Evolutionary conservation across 176 grass and related monocot species (phyloP).

Genomic region (Tuctoria greenei): DNA sequence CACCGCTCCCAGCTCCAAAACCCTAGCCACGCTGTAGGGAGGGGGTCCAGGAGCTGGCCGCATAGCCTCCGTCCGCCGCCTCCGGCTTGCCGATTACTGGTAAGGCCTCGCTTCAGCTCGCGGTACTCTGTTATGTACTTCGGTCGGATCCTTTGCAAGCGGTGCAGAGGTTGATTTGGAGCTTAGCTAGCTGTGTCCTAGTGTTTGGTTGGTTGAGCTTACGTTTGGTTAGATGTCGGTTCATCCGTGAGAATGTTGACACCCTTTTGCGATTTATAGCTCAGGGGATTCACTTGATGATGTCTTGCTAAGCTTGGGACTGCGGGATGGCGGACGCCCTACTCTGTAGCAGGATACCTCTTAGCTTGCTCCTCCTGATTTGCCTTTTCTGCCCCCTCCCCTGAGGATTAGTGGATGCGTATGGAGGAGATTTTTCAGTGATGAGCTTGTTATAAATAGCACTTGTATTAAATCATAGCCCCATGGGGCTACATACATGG

Average conservation of each 20-base stretch:
- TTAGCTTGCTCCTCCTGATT: slow-evolving; percentile 10
- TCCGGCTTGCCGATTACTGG: neutral
- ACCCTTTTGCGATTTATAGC: neutral
- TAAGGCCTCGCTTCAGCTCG: slow-evolving; percentile 22
- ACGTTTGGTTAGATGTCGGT: neutral
- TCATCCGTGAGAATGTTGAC: neutral
- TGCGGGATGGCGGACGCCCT: neutral
- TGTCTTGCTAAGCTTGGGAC: slow-evolving; percentile 13
- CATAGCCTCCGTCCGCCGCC: neutral
- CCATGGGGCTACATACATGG: no score
- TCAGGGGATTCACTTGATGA: neutral
- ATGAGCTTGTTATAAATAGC: neutral
- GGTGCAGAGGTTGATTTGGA: slow-evolving; percentile 3
- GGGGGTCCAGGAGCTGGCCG: slow-evolving; percentile 17
- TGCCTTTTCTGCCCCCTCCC: neutral
- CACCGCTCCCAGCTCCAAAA: slow-evolving; percentile 40
- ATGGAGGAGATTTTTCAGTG: neutral
- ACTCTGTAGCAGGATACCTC: neutral
- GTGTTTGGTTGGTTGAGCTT: neutral
- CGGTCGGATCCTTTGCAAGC: neutral
- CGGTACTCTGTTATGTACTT: neutral
- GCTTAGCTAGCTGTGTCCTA: neutral
- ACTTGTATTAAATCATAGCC: no score
- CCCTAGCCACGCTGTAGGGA: slow-evolving; percentile 34
- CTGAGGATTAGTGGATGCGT: neutral